phyloP scores from a whole-genome alignment of 371 early-diverging fungal species.

The Mucor sp. region DNA sequence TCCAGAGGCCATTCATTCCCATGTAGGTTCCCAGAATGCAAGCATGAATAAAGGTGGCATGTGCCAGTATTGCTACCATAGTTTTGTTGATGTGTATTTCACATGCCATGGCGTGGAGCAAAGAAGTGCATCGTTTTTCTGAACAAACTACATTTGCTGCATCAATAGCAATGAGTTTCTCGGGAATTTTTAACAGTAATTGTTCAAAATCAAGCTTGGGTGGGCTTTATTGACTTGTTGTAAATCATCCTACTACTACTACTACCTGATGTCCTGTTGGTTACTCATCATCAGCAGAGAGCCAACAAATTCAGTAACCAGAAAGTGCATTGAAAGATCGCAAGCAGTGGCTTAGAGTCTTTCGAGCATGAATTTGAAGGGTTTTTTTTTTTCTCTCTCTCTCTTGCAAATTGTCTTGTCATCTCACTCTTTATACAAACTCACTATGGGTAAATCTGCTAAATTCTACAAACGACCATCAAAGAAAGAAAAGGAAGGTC shows the following conservation, averaged over 20 bases:
- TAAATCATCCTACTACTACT: too few relatives aligned
- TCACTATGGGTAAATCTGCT: conserved; percentile 59
- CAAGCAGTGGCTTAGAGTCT: neutral
- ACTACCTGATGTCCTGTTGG: too few relatives aligned
- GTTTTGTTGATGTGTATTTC: neutral
- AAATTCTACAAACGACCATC: conserved; percentile 64
- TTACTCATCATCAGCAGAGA: too few relatives aligned
- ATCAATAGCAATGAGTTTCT: too few relatives aligned
- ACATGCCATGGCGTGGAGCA: neutral
- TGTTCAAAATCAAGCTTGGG: too few relatives aligned
- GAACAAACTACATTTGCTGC: too few relatives aligned
- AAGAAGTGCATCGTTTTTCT: too few relatives aligned
- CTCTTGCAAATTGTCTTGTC: neutral
- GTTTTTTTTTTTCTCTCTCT: neutral
- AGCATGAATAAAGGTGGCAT: neutral
- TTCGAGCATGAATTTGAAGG: conserved; percentile 1
- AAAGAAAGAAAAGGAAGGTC: conserved; percentile 58
- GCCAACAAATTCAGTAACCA: too few relatives aligned
- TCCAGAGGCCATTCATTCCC: neutral
- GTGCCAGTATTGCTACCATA: neutral
- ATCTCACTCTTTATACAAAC: neutral
- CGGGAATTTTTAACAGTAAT: too few relatives aligned
- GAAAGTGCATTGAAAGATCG: neutral
- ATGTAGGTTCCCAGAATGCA: neutral
- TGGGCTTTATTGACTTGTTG: too few relatives aligned